Conservation (phyloP, 345 rosid genomes). For the Citrus cavaleriei region DNA sequence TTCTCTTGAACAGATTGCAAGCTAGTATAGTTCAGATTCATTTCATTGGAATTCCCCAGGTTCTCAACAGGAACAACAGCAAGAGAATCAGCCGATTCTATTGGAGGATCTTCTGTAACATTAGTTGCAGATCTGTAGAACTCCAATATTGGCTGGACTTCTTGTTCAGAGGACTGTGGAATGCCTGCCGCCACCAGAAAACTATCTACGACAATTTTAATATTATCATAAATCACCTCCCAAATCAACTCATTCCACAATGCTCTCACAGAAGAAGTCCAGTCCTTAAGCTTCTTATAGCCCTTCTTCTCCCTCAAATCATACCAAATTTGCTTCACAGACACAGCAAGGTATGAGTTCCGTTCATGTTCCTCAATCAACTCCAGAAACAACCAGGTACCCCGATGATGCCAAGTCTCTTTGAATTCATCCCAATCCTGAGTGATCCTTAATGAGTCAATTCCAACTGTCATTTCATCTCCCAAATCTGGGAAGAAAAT, state of each 20-base stretch:
- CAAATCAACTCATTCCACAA: slow-evolving; percentile 40
- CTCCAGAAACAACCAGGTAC: slow-evolving; percentile 65
- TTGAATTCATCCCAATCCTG: slow-evolving; percentile 64
- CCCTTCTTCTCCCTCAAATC: slow-evolving; percentile 49
- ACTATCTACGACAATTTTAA: slow-evolving; percentile 24
- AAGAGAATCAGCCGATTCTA: neutral
- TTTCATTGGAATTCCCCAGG: neutral
- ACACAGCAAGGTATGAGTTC: slow-evolving; percentile 43
- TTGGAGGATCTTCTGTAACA: slow-evolving; percentile 4
- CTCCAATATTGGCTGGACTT: neutral
- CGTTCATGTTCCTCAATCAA: slow-evolving; percentile 43
- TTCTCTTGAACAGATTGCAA: slow-evolving; percentile 4
- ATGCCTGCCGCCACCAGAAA: slow-evolving; percentile 19
- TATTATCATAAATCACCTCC: slow-evolving; percentile 50
- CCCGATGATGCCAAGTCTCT: slow-evolving; percentile 60
- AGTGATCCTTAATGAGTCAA: slow-evolving; percentile 48
- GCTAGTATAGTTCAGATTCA: neutral
- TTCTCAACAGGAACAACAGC: slow-evolving; percentile 4
- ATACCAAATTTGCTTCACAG: slow-evolving; percentile 72
- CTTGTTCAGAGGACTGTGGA: slow-evolving; percentile 18
- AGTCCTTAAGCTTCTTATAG: slow-evolving; percentile 43
- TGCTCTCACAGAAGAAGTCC: slow-evolving; percentile 44
- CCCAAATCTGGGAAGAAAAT: slow-evolving; percentile 87
- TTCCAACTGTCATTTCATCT: slow-evolving; percentile 42
- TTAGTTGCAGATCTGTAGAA: slow-evolving; percentile 11